Conservation (phyloP, 257 asterid species). For the Prunella vulgaris region DNA sequence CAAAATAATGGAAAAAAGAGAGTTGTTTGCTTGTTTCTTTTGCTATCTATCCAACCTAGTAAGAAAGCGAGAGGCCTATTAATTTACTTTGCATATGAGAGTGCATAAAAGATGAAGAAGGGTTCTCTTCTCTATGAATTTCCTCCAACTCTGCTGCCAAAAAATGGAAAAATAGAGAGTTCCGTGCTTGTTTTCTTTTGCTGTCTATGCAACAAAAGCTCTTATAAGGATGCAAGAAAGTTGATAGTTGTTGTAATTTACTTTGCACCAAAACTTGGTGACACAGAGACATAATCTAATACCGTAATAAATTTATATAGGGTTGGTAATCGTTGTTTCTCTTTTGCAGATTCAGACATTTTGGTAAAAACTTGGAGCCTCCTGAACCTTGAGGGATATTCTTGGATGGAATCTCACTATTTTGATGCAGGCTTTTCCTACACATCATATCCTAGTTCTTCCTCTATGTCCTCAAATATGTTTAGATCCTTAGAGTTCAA, state of each 20-base stretch:
- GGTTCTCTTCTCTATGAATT: not conserved
- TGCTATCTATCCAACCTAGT: not conserved
- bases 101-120: not conserved
- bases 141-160: not conserved
- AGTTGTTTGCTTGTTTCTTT: not conserved
- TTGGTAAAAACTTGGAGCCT: not conserved
- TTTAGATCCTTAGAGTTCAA: conserved; percentile 44
- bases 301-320: not conserved
- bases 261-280: not conserved
- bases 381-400: not conserved
- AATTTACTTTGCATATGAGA: not conserved
- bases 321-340: not conserved
- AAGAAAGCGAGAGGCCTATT: not conserved
- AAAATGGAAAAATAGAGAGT: not conserved
- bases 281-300: no score
- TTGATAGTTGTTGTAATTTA: not conserved
- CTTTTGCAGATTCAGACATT: conserved; percentile 20
- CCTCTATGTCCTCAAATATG: conserved; percentile 41
- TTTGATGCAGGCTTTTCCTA: conserved; percentile 29
- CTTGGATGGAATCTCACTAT: conserved; percentile 34
- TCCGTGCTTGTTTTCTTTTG: not conserved
- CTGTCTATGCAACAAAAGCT: no score
- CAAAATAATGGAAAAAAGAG: not conserved
- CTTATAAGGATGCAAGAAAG: not conserved
- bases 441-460: conserved; percentile 36